phyloP scores from a whole-genome alignment of 2,329 filamentous ascomycete genomes.

The Incumbomyces lentus region DNA sequence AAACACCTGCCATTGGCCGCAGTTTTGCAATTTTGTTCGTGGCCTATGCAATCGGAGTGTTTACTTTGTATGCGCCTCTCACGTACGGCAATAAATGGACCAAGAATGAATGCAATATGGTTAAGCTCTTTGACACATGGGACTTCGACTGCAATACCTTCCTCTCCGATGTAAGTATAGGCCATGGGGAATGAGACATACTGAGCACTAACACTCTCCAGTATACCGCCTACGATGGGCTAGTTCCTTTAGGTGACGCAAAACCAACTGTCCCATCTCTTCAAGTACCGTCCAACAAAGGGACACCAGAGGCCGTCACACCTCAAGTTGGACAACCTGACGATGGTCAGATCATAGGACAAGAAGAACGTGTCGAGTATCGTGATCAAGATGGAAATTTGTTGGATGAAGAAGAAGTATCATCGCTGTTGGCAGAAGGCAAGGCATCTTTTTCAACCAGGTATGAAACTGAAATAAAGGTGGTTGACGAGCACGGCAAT shows the following conservation, averaged over 20 bases:
- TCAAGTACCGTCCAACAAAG: constrained; percentile 13
- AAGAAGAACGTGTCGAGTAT: constrained; percentile 83
- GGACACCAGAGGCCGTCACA: constrained; percentile 25
- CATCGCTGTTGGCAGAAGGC: constrained; percentile 59
- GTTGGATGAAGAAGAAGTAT: constrained; percentile 72
- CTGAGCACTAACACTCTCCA: constrained; percentile 7
- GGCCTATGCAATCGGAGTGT: constrained; percentile 61
- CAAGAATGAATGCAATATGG: constrained; percentile 68
- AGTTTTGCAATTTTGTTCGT: constrained; percentile 65
- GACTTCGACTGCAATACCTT: constrained; percentile 99
- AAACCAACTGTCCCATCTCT: constrained; percentile 15
- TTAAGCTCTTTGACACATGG: constrained; percentile 83
- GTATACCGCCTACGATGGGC: constrained; percentile 26
- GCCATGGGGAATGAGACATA: constrained; percentile 4
- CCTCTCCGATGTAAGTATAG: constrained; percentile 63
- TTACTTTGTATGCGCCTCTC: constrained; percentile 76
- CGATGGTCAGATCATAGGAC: constrained; percentile 27
- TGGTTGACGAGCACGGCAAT: constrained; percentile 71
- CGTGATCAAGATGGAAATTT: constrained; percentile 89
- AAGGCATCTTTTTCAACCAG: constrained; percentile 93
- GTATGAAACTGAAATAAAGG: constrained; percentile 85
- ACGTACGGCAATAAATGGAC: constrained; percentile 95
- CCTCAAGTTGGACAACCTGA: constrained; percentile 24
- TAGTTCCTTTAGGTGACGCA: constrained; percentile 14
- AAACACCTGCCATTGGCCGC: constrained; percentile 64